A percentile compares a stretch with the other conserved stretches of the same genome.
phyloP scores from a whole-genome alignment of 805 yeast genomes.

The Wickerhamiella dianesei region DNA sequence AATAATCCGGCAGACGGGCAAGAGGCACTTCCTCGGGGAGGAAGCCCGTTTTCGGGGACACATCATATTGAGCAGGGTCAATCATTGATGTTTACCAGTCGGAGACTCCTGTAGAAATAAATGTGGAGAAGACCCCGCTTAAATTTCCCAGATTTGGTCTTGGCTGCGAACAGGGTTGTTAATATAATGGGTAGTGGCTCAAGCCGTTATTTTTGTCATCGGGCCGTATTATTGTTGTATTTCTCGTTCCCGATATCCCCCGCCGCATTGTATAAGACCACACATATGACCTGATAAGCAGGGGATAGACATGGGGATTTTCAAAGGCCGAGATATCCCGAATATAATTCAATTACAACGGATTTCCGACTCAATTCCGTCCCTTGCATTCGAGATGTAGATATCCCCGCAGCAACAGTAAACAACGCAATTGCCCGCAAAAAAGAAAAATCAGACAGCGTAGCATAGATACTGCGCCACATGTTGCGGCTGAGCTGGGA shows the following conservation, averaged over 20 bases:
- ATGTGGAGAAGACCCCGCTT: too few species aligned
- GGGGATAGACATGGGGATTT: too few species aligned
- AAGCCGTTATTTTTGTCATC: not conserved
- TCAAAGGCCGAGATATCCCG: too few species aligned
- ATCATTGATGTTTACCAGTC: conserved; percentile 33
- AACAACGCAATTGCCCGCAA: too few species aligned
- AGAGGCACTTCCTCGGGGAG: conserved; percentile 60
- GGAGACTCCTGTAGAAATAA: conserved; percentile 17
- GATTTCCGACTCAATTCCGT: too few species aligned
- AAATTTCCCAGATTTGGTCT: not conserved
- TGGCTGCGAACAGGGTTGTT: not conserved
- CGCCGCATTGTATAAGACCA: not conserved
- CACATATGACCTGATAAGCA: not conserved
- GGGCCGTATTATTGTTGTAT: not conserved
- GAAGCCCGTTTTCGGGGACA: conserved; percentile 63
- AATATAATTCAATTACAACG: too few species aligned
- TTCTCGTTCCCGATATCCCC: not conserved
- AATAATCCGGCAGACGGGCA: conserved; percentile 47
- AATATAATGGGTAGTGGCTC: not conserved
- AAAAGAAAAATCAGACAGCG: too few species aligned
- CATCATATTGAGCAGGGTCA: conserved; percentile 39
- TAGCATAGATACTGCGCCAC: too few species aligned
- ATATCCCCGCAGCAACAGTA: too few species aligned
- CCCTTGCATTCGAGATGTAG: too few species aligned
- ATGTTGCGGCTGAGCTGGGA: too few species aligned